Evolutionary conservation across 1,284 basidiomycete species (phyloP).

Genomic region (Ganoderma multipileum): DNA sequence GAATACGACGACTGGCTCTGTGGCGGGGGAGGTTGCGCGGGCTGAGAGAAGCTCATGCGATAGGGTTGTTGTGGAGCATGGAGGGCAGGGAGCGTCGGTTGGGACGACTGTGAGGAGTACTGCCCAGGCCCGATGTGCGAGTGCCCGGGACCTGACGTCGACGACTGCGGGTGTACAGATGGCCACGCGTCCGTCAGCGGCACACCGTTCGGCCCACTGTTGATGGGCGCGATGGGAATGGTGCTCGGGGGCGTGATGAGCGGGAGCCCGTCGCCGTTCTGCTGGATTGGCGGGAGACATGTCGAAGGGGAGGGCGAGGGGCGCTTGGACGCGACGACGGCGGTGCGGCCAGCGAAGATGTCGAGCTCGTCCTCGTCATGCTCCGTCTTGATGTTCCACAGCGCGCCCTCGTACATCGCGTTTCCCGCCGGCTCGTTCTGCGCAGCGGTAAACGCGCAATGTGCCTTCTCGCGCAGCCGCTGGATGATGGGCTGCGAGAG

Average conservation of each 20-base stretch:
- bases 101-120: slow-evolving; percentile 7
- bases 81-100: not conserved
- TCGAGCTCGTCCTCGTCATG: slow-evolving; percentile 72
- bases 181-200: slow-evolving; percentile 24
- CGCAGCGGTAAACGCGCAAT: slow-evolving; percentile 32
- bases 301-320: slow-evolving; percentile 33
- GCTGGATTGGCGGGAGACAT: not conserved
- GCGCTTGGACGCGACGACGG: slow-evolving; percentile 48
- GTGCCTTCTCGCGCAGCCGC: slow-evolving; percentile 39
- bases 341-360: slow-evolving; percentile 58
- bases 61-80: slow-evolving; percentile 17
- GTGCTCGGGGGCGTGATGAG: slow-evolving; percentile 26
- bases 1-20: slow-evolving; percentile 6
- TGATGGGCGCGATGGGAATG: slow-evolving; percentile 24
- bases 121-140: slow-evolving; percentile 2
- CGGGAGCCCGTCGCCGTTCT: not conserved
- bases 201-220: slow-evolving; percentile 11
- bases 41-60: slow-evolving; percentile 25
- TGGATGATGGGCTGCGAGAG: slow-evolving; percentile 35
- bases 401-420: slow-evolving; percentile 30
- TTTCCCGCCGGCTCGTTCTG: slow-evolving; percentile 24
- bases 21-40: slow-evolving; percentile 13
- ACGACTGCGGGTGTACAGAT: slow-evolving; percentile 6
- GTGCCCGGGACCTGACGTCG: slow-evolving; percentile 13
- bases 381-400: slow-evolving; percentile 36